Evolutionary conservation across 768 basidiomycete species (phyloP).

Genomic region (Mycena floridula): DNA sequence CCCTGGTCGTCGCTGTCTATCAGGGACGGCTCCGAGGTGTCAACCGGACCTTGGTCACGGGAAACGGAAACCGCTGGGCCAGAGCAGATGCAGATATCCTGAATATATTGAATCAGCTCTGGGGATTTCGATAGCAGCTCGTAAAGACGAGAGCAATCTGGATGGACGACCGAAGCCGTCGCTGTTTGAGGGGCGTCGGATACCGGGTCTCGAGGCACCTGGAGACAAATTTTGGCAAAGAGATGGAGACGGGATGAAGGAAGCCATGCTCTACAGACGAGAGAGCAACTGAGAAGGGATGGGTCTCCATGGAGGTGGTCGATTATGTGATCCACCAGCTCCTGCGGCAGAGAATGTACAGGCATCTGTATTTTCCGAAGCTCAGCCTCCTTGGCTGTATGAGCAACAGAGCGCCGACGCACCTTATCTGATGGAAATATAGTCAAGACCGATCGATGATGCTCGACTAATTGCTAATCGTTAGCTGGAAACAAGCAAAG

Average conservation of each 20-base stretch:
- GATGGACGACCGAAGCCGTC: too few relatives aligned
- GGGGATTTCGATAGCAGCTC: conserved; percentile 25
- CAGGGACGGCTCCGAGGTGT: not conserved
- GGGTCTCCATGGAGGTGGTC: conserved; percentile 35
- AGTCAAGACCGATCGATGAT: too few relatives aligned
- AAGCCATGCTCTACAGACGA: conserved; percentile 33
- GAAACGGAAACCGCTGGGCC: too few relatives aligned
- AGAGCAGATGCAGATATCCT: conserved; percentile 29
- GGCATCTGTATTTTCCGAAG: conserved; percentile 7
- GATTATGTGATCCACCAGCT: conserved; percentile 41
- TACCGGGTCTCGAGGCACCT: conserved; percentile 15
- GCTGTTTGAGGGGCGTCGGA: conserved; percentile 19
- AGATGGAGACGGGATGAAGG: conserved; percentile 32
- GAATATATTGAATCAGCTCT: conserved; percentile 26
- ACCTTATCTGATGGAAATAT: too few relatives aligned
- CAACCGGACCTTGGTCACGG: not conserved
- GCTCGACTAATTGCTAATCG: too few relatives aligned
- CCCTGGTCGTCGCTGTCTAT: too few relatives aligned
- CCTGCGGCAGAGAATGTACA: conserved; percentile 31
- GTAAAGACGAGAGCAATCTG: conserved; percentile 32
- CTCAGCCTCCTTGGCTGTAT: not conserved
- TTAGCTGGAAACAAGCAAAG: too few relatives aligned
- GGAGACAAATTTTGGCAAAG: conserved; percentile 33
- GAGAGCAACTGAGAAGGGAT: conserved; percentile 26
- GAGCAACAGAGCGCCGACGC: not conserved